Evolutionary conservation across 2,329 filamentous ascomycete species (phyloP).

Genomic region (Neobulgaria alba): DNA sequence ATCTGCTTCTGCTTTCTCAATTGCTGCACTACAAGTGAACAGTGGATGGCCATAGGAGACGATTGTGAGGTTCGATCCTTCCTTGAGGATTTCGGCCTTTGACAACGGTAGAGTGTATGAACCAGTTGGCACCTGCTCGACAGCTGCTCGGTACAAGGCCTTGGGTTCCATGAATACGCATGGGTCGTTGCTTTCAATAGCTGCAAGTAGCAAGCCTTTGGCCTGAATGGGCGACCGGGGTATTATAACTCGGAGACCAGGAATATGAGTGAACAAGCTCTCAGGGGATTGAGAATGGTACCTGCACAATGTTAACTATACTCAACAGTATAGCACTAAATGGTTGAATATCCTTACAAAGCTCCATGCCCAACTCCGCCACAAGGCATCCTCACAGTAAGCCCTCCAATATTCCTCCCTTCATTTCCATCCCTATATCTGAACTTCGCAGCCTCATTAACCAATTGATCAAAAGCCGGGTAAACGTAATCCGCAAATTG

Average conservation of each 20-base stretch:
- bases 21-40: conserved; percentile 59
- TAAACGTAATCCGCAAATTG: conserved; percentile 75
- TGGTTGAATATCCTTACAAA: conserved; percentile 35
- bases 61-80: conserved; percentile 58
- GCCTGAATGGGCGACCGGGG: conserved; percentile 63
- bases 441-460: conserved; percentile 68
- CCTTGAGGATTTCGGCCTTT: conserved; percentile 59
- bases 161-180: conserved; percentile 73
- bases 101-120: conserved; percentile 59
- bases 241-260: conserved; percentile 60
- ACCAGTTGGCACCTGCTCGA: conserved; percentile 64
- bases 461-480: conserved; percentile 69
- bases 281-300: conserved; percentile 70
- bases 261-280: conserved; percentile 61
- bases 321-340: background rate
- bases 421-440: conserved; percentile 56
- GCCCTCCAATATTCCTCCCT: conserved; percentile 48
- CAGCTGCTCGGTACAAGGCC: conserved; percentile 62
- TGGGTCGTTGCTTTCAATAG: conserved; percentile 57
- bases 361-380: conserved; percentile 67
- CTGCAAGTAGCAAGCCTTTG: conserved; percentile 57
- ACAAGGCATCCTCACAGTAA: conserved; percentile 64
- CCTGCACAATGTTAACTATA: conserved; percentile 26
- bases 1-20: conserved; percentile 57
- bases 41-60: conserved; percentile 64